Base-by-base conservation (phyloP, 495 filamentous ascomycete genomes). In the Daldinia loculata region DNA sequence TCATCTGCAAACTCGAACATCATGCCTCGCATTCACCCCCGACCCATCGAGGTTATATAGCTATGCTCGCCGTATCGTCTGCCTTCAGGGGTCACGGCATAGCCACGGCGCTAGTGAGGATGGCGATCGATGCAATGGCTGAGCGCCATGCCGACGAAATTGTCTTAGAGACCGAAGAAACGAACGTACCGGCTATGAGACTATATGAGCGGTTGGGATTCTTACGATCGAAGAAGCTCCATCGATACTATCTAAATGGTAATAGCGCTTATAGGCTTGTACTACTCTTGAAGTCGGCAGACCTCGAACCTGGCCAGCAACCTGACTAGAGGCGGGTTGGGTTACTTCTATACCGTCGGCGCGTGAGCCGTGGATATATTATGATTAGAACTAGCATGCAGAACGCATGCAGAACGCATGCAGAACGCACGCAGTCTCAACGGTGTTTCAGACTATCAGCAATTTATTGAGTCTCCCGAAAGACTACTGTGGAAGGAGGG, bases 181-280 rank as follows among this genome's bases (percentile, higher is more conserved):
- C 91, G 17, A 99, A 99, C 78, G 89, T 89, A 3, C 92, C 93
- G 5, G 94, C 93, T 6, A 95, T 98, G 83, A 91, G 92, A 62
- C 83, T 99, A 1, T 99, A 99, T 80, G 96, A 98, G 76, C 84
- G 94, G 1, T 83, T 99, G 5, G 96, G 96, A 0, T 99, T 99
- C 75, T 78, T 99, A 27, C 84, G 94, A 61, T 97, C 92, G 66
- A 99, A 99, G 81, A 90, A 92, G 52, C 83, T 99, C 43, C 94
- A 98, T 76, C 87, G 96, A 50, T 99, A 99, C 76, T 99, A 99
- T 74, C 79, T 99, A 51, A 98, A 98, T 75, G 96, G 96, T 9
- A 98, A 94, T 78, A 95, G 93, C 48, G 96, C 96, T 1, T 98
- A 94, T 79, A 84, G 96, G 39, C 81, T 99, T 12, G 87, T 98